Conservation (phyloP, 2,329 filamentous ascomycete genomes). For the Amauroascus niger region DNA sequence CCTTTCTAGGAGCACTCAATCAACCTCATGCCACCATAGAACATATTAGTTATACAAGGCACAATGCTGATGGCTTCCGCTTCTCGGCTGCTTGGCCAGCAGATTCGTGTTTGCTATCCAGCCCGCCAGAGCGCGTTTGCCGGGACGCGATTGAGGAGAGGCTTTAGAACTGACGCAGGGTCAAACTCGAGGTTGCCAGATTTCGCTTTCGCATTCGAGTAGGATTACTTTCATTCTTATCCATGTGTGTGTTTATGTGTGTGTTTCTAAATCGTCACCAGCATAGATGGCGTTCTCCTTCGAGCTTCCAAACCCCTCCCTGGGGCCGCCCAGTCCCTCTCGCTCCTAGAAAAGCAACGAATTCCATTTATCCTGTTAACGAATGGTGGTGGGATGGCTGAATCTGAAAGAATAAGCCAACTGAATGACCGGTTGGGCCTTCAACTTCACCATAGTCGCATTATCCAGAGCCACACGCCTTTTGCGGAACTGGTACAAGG, state of each 20-base stretch:
- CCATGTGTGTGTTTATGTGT: neutral
- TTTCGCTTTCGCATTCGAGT: slow-evolving; percentile 42
- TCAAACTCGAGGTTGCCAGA: slow-evolving; percentile 21
- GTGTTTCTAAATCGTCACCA: slow-evolving; percentile 24
- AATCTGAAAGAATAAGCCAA: slow-evolving; percentile 61
- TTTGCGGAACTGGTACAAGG: slow-evolving; percentile 61
- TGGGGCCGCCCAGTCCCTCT: slow-evolving; percentile 63
- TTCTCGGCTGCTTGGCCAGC: slow-evolving; percentile 3
- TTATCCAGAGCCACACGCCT: slow-evolving; percentile 86
- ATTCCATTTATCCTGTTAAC: slow-evolving; percentile 93
- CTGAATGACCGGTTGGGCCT: slow-evolving; percentile 58
- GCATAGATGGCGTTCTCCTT: slow-evolving; percentile 91
- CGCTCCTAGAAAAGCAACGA: slow-evolving; percentile 59
- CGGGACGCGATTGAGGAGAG: neutral
- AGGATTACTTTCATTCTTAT: slow-evolving; percentile 19
- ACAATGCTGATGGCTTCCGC: neutral
- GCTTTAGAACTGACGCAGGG: slow-evolving; percentile 9
- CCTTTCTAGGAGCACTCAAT: neutral
- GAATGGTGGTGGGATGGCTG: slow-evolving; percentile 83
- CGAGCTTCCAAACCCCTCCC: slow-evolving; percentile 70
- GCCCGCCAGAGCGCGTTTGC: neutral
- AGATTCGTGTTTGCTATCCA: neutral
- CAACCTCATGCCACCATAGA: neutral
- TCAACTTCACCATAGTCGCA: slow-evolving; percentile 55
- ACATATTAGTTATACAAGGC: neutral